These are phyloP conservation scores for Wickerhamomyces ciferrii DNA, from an alignment of 805 yeast genomes.

Conservation along the genomic window DNA sequence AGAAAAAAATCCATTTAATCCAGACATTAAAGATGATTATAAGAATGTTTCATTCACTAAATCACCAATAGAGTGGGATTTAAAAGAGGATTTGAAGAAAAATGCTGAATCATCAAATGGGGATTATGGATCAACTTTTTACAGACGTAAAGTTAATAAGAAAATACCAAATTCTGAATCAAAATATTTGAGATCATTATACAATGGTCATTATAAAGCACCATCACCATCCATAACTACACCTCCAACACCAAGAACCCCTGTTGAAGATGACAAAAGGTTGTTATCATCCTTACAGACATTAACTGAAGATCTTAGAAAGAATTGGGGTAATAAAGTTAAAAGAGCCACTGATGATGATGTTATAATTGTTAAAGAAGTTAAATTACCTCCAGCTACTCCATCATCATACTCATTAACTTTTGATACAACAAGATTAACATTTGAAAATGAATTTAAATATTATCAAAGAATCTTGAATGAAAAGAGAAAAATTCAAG, in stretches of 20 bases:
- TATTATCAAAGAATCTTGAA: conserved; percentile 38
- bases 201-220: conserved; percentile 29
- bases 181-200: conserved; percentile 26
- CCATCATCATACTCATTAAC: conserved; percentile 13
- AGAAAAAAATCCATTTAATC: conserved; percentile 5
- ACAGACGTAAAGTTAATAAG: conserved; percentile 15
- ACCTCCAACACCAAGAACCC: conserved; percentile 19
- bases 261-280: conserved; percentile 8
- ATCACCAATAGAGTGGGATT: conserved; percentile 19
- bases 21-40: conserved; percentile 7
- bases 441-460: conserved; percentile 31
- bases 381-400: conserved; percentile 12
- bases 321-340: neutral
- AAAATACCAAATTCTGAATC: conserved; percentile 15
- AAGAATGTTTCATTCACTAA: conserved; percentile 13
- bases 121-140: conserved; percentile 32
- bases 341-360: conserved; percentile 5
- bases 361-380: conserved; percentile 15
- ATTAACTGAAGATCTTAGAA: conserved; percentile 3
- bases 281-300: neutral
- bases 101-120: conserved; percentile 8
- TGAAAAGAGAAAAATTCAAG: conserved; percentile 34
- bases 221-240: conserved; percentile 18
- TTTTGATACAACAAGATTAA: conserved; percentile 22
- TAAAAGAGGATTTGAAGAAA: conserved; percentile 2